Base-by-base conservation (phyloP, 176 grass and related monocot genomes). In the Eragrostis curvula region DNA sequence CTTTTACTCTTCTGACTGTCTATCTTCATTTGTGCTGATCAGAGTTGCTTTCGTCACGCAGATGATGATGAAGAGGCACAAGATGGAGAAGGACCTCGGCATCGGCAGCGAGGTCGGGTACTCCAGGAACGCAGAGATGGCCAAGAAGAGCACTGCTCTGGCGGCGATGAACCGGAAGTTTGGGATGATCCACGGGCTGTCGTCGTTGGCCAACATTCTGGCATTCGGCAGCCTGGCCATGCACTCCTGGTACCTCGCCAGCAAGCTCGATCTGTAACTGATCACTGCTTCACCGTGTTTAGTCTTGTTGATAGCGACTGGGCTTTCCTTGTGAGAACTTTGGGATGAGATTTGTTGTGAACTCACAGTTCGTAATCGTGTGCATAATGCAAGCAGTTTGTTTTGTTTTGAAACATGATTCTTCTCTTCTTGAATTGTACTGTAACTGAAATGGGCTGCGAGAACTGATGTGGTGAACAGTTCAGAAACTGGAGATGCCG, bases 21-120 rank as follows among this genome's bases (percentile, higher is more conserved):
- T 42, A 15, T 8, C 47, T 63, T 13, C 8, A 17, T 58, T 12
- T 15, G 10, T 27, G 17, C 0, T 18, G 5, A 30, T 46, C 9
- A n/a, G 29, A 78, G 27, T 52, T 49, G 28, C 12, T 41, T 1
- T 3, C 9, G 14, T 21, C 28, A 3, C 36, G 20, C 84, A 92
- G 94, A 90, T 92, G 85, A 97, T 92, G 92, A 94, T 86, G 83
- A 94, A 90, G 87, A 85, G 94, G 85, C 92, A 97, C 83, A 97
- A 89, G 81, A 86, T 92, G 20, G 94, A 97, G 79, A 92, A 86
- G 69, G 94, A 94, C n/a, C 82, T 97, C 0, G 85, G 79, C 66
- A 92, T 97, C 2, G 91, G 92, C 16, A 17, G 74, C 17, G 89
- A 97, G 87, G 76, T 97, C 7, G 89, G 94, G 21, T 79, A 73